Base-by-base conservation (phyloP, 2,329 filamentous ascomycete species). In the Penicillium sp. region DNA sequence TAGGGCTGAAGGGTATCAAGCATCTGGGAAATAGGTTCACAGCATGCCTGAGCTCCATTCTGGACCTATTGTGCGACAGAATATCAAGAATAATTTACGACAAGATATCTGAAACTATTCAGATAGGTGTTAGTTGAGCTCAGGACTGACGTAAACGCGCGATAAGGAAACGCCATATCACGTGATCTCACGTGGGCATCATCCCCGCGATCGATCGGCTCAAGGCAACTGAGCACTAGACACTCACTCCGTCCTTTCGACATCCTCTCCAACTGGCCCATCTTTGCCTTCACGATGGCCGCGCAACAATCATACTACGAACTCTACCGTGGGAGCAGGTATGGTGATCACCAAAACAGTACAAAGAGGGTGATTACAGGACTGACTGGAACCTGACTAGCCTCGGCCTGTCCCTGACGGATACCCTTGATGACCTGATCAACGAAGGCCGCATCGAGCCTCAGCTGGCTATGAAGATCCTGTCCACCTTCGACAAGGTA, bases 311-410 rank as follows among this genome's bases (percentile, higher is more conserved):
- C 85, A 68, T 89, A 87, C 83, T 99, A 98, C 81, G 95, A 99
- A 87, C 89, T 99, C 75, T 99, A 99, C 81, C 92, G 95, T 73
- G 90, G 93, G 83, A 97, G 93, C 88, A 98, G 94, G 95, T 98
- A 92, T 79, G 55, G 12, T 42, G 24, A 51, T 40, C 28, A 19
- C 10, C 30, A 24, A 54, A 60, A 49, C 65, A 51, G 35, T 13
- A 17, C 33, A 7, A 50, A 38, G 37, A 40, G 12, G 51, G 33
- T 47, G 40, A 53, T n/a, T 38, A 47, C 9, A 28, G 35, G 60
- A 50, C 62, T 70, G 58, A 71, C 65, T 56, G 53, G 65, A 61
- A 66, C 53, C 19, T 66, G 60, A 68, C 63, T 78, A 99, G 95
- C 81, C 92, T 99, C 82, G 95, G 95, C 71, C 86, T 92, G 74